Evolutionary conservation across 129 eudicot species (phyloP).

Genomic region (Artemisia annua): DNA sequence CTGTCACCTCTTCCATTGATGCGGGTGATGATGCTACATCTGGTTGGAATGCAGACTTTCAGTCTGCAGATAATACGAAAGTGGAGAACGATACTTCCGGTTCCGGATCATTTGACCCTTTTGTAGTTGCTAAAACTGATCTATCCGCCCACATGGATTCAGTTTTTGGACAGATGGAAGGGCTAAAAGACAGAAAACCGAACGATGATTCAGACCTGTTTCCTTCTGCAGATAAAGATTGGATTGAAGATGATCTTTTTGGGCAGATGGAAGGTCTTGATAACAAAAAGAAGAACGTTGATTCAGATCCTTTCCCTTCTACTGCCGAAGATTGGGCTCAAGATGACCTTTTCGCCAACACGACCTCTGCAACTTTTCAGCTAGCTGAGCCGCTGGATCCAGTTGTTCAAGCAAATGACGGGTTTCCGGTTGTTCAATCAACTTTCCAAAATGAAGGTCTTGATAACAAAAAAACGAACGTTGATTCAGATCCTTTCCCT

Average conservation of each 20-base stretch:
- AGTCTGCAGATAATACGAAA: slow-evolving; percentile 40
- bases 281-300: no score
- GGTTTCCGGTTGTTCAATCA: slow-evolving; percentile 1
- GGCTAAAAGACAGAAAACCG: slow-evolving; percentile 18
- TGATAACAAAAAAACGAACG: not conserved
- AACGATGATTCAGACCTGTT: slow-evolving; percentile 25
- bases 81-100: slow-evolving; percentile 29
- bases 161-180: slow-evolving; percentile 34
- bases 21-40: slow-evolving; percentile 35
- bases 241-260: slow-evolving; percentile 24
- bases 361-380: slow-evolving; percentile 22
- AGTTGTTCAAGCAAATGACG: slow-evolving; percentile 23
- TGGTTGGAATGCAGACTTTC: slow-evolving; percentile 77
- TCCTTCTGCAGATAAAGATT: not conserved
- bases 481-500: not conserved
- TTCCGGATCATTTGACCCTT: slow-evolving; percentile 35
- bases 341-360: slow-evolving; percentile 12
- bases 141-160: slow-evolving; percentile 40
- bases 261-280: not conserved
- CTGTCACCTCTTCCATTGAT: slow-evolving; percentile 36
- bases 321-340: no score
- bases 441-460: no score
- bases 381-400: slow-evolving; percentile 28
- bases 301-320: no score
- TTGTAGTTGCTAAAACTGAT: slow-evolving; percentile 39